Base-by-base conservation (phyloP, 2,329 filamentous ascomycete species). In the Aspergillus tanneri region DNA sequence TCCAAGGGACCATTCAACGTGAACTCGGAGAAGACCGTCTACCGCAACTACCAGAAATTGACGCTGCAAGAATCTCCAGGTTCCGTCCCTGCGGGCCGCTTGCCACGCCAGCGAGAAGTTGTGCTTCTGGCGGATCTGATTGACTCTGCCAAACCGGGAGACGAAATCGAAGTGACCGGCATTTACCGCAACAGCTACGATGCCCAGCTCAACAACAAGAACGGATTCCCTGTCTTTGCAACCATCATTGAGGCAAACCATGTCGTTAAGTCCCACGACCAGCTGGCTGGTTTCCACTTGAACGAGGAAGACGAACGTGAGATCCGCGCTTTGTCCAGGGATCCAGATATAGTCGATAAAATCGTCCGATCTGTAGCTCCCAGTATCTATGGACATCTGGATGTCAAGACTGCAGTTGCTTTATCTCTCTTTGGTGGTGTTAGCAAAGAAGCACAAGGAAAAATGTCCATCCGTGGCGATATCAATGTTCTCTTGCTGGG, bases 181-280 rank as follows among this genome's bases (percentile, higher is more conserved):
- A 88, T 96, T 59, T 99, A 99, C 74, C 86, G 90, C 61, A 99
- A 99, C 77, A 97, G 95, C 74, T 99, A 96, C 65, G 92, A 97
- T 67, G 91, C 93, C 3, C 90, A 95, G 60, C 81, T 99, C 46
- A 99, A 99, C 75, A 97, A 96, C 75, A 92, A 93, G 65, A 99
- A 97, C 65, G 93, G 93, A 4, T 97, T 99, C 73, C 93, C 93
- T 0, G 93, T 99, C 27, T 99, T 99, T 70, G 92, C 93, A 4
- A 99, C 93, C 0, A 93, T 99, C 50, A 81, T 99, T 4, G 93
- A 99, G 71, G 95, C 95, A 21, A 99, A 99, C 72, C 91, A 99
- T 59, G 84, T 97, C 4, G 86, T 97, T 71, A 99, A 99, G 71
- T 86, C 92, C 0, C 93, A 99, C 66, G 93, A 99, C 68, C 91